These are phyloP conservation scores for Trametes hirsuta DNA, from an alignment of 1,284 basidiomycete genomes.

Conservation along the genomic window DNA sequence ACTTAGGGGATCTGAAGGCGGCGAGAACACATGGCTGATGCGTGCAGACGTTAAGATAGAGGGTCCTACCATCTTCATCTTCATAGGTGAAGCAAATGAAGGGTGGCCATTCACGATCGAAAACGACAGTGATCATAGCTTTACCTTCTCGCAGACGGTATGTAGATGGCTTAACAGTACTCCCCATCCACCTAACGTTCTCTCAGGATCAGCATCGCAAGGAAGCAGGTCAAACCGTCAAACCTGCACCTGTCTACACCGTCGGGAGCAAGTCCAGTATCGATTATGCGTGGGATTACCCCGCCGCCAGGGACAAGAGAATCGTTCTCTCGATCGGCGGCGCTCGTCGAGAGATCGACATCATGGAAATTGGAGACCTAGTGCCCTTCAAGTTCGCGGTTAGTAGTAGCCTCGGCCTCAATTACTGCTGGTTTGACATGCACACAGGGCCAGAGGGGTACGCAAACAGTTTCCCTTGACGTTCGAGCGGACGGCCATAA, in stretches of 20 bases:
- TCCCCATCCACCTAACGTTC: conserved; percentile 1
- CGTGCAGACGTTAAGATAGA: conserved; percentile 86
- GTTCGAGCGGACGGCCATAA: conserved; percentile 89
- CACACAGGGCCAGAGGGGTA: conserved; percentile 53
- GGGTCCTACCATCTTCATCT: conserved; percentile 89
- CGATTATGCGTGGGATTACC: conserved; percentile 94
- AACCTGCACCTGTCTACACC: conserved; percentile 50
- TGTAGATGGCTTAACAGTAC: conserved; percentile 16
- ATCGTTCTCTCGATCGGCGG: conserved; percentile 72
- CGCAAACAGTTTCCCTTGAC: conserved; percentile 83
- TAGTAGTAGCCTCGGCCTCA: conserved; percentile 29
- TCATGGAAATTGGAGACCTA: conserved; percentile 95
- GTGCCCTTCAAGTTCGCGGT: conserved; percentile 89
- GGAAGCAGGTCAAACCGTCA: conserved; percentile 40
- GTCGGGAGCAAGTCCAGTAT: conserved; percentile 60
- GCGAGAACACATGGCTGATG: conserved; percentile 61
- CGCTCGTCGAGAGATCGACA: conserved; percentile 79
- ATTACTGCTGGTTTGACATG: neutral
- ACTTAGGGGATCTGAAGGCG: conserved; percentile 48
- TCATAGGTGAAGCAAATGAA: conserved; percentile 68
- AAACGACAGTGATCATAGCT: conserved; percentile 81
- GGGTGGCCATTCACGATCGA: conserved; percentile 92
- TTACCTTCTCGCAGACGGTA: conserved; percentile 82
- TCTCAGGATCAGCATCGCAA: conserved; percentile 54
- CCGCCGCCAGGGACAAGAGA: conserved; percentile 84